Conservation (phyloP, 257 asterid genomes). For the Mitragyna speciosa region DNA sequence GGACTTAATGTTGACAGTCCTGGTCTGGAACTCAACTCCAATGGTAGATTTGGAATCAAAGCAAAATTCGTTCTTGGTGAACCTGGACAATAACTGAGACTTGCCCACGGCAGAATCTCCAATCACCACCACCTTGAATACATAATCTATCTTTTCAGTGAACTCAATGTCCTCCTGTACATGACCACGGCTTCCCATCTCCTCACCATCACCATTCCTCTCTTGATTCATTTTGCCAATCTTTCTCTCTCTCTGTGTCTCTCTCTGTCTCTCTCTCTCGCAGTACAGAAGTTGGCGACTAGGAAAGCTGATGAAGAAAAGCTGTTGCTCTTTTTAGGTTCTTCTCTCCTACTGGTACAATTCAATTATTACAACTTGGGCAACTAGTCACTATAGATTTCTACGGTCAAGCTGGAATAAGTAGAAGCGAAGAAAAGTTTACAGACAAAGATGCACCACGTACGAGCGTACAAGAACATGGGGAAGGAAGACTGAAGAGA, state of each 20-base stretch:
- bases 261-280: no score
- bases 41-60: constrained; percentile 80
- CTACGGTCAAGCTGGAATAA: neutral
- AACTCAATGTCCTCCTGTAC: neutral
- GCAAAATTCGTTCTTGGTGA: constrained; percentile 66
- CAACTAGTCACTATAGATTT: neutral
- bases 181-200: neutral
- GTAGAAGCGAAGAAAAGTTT: neutral
- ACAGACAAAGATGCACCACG: neutral
- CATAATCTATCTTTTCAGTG: constrained; percentile 55
- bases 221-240: constrained; percentile 42
- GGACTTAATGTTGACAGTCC: constrained; percentile 58
- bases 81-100: constrained; percentile 72
- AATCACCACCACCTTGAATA: constrained; percentile 77
- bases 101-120: constrained; percentile 86
- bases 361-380: neutral
- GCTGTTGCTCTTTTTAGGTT: neutral
- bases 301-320: neutral
- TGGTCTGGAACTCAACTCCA: constrained; percentile 74
- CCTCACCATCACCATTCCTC: constrained; percentile 36
- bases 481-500: neutral
- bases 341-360: neutral
- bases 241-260: no score
- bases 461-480: neutral
- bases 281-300: neutral